Evolutionary conservation across 2,329 filamentous ascomycete genomes (phyloP).

Genomic region (Trichoderma simmonsii): DNA sequence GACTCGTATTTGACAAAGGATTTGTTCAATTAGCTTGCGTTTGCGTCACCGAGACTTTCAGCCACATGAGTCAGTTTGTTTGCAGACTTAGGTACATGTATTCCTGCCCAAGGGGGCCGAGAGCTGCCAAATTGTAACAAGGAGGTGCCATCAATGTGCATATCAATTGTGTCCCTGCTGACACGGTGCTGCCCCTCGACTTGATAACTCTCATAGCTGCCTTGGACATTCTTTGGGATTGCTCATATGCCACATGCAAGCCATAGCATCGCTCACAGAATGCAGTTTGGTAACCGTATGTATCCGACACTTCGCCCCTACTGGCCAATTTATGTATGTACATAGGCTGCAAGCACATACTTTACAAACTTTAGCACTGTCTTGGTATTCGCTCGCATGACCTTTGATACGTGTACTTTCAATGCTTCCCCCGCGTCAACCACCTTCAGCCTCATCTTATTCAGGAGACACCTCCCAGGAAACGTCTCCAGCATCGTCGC

Average conservation of each 20-base stretch:
- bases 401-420: not conserved
- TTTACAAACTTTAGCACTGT: not conserved
- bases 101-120: not conserved
- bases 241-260: not conserved
- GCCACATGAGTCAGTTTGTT: not conserved
- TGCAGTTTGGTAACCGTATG: not conserved
- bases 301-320: not conserved
- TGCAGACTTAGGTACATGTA: not conserved
- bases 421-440: not conserved
- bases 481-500: not conserved
- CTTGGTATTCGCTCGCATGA: not conserved
- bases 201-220: not conserved
- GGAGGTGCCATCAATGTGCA: not conserved
- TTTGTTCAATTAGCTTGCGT: not conserved
- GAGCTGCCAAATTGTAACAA: not conserved
- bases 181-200: not conserved
- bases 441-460: not conserved
- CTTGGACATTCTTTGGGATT: not conserved
- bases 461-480: not conserved
- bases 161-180: not conserved
- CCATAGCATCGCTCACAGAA: not conserved
- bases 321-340: not conserved
- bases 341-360: not conserved
- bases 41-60: not conserved
- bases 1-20: not conserved